Conservation (phyloP, 192 early-diverging fungal species). For the Phlyctochytrium arcticum region DNA sequence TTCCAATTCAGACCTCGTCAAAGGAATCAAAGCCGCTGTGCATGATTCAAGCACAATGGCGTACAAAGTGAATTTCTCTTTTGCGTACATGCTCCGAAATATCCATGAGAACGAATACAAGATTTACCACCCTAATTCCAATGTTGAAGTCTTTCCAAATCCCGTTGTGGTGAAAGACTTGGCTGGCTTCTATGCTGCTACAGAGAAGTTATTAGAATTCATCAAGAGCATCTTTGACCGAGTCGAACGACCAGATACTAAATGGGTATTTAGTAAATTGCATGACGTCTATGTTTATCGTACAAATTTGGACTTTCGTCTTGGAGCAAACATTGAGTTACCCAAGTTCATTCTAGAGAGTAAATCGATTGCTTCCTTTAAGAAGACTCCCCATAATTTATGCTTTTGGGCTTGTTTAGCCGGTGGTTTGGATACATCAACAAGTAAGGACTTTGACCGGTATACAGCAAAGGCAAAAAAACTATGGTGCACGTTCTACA, state of each 20-base stretch:
- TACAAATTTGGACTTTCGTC: too few species aligned
- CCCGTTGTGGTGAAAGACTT: neutral
- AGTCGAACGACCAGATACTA: neutral
- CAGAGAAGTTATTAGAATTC: neutral
- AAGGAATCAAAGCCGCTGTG: neutral
- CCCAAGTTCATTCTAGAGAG: too few species aligned
- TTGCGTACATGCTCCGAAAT: neutral
- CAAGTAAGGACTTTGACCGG: neutral
- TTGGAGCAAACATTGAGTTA: too few species aligned
- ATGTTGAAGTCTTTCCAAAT: neutral
- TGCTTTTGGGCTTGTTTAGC: too few species aligned
- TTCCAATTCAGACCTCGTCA: neutral
- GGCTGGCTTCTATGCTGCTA: neutral
- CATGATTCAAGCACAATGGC: neutral
- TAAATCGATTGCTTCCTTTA: neutral
- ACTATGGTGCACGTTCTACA: neutral
- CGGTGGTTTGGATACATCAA: neutral
- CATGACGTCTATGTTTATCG: too few species aligned
- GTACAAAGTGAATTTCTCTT: neutral
- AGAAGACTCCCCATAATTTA: too few species aligned
- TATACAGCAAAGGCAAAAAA: conserved; percentile 5
- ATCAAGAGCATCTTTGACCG: neutral
- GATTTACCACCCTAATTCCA: too few species aligned
- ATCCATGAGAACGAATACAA: neutral
- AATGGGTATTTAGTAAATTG: neutral